Evolutionary conservation across 345 rosid species (phyloP), one percentile per base, ranked within the genome.

Genomic region (Euphorbia tirucalli): DNA sequence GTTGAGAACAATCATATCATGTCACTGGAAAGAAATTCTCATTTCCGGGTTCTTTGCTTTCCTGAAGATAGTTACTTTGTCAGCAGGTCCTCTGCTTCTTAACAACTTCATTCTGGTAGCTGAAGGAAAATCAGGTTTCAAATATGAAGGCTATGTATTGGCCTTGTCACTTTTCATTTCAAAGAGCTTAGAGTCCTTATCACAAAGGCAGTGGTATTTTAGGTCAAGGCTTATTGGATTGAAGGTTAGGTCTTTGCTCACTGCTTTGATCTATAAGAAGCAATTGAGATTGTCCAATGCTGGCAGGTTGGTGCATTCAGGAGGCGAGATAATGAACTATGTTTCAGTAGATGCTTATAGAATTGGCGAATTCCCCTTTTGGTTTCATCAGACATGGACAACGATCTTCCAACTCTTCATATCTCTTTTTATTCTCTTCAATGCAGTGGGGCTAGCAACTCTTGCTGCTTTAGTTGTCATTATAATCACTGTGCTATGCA

Each of bases 311-410:
- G 79, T 79, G 31, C 98, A 94, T 82, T 90, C 98, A 2, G 88
- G 96, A 0, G 88, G 98, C 3, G 97, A 94, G 86, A 87, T 94
- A 50, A 87, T 89, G 90, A 94, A 94, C 77, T 94, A 92, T 72
- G 96, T 93, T 7, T 85, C 95, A 0, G 95, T 94, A 16, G 98
- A 94, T 87, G 95, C 98, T 19, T 94, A 90, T 60, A 82, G 98
- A 65, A 87, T 94, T 21, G 98, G 98, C 3, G 98, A 94, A 30
- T 94, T 92, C 68, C 95, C 98, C 1, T 94, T 85, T 77, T 94
- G 97, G 98, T 85, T 90, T 78, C 98, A 94, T 68, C 97, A 92
- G 85, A 90, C 87, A 66, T 92, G 98, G 98, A 84, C 97, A 0
- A 92, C 98, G 43, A 81, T 87, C 77, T 84, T 94, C 66, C 97